Base-by-base conservation (phyloP, 495 filamentous ascomycete genomes). In the Tuber indicum region DNA sequence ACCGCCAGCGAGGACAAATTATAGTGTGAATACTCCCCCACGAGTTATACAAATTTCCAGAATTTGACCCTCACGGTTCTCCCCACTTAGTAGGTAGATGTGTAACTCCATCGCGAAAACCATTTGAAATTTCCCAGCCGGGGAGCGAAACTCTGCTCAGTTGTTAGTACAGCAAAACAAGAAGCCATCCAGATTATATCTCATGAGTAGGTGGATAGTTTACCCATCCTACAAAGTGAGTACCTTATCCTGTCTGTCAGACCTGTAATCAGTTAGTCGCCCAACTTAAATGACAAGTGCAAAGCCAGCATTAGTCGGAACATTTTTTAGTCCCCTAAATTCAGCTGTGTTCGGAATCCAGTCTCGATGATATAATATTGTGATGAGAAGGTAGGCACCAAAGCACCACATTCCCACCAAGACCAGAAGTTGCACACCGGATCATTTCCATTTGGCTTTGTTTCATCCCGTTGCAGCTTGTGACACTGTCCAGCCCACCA, bases 361-460 rank as follows among this genome's bases (percentile, higher is more conserved):
- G 49, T 10, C 23, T 10, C 23, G 5, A 52, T n/a, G 23, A 19
- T 0, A 58, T n/a, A 58, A 58, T n/a, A n/a, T 8, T 10, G 8
- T 19, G 23, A 3, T 26, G 26, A 26, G 4, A 14, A 26, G n/a
- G 42, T 8, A 43, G n/a, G 42, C 9, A 43, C 42, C 39, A 41
- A 41, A 7, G 42, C 42, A 8, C 42, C 9, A 14, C 49, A 0
- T n/a, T n/a, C 49, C 49, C 8, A 58, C 49, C 23, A 6, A 26
- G 52, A 66, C 58, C 6, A 66, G 14, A 66, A 66, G 58, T 19
- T 66, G 26, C 26, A 19, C 16, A 36, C 5, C 7, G 26, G 58
- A 66, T 66, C 58, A 66, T 66, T 66, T 66, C 58, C 58, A 66
- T 66, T 66, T 19, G 26, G 58, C 26, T 26, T 62, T 23, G 52